A percentile compares a stretch with the other conserved stretches of the same genome.
phyloP scores from a whole-genome alignment of 176 grass and related monocot genomes.

The Panicum miliaceum region DNA sequence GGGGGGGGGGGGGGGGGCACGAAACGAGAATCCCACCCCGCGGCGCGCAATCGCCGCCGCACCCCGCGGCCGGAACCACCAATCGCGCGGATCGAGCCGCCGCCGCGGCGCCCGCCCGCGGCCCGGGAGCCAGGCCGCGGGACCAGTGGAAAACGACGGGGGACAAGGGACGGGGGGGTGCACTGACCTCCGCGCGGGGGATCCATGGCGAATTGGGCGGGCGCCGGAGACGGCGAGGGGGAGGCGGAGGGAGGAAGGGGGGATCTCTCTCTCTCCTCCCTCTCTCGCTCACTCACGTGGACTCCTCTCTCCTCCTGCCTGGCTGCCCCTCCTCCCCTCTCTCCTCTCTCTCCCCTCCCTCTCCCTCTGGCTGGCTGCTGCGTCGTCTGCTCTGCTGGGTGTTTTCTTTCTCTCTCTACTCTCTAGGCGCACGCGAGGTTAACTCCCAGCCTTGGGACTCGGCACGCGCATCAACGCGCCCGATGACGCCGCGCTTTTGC shows the following conservation, averaged over 20 bases:
- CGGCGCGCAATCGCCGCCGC: not conserved
- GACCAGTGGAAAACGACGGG: not conserved
- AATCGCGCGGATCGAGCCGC: slow-evolving; percentile 41
- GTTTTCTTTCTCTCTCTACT: not conserved
- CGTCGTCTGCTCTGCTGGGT: not conserved
- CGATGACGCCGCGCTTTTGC: slow-evolving; percentile 18
- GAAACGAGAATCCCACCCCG: not conserved
- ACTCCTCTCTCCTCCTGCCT: slow-evolving; percentile 24
- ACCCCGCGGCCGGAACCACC: not conserved
- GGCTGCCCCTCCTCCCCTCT: not conserved
- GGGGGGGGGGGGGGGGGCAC: no score
- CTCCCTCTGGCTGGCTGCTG: no score
- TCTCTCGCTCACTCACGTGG: slow-evolving; percentile 43
- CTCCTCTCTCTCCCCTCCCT: not conserved
- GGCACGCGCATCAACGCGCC: slow-evolving; percentile 45
- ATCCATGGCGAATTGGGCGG: slow-evolving; percentile 51
- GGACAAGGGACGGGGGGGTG: not conserved
- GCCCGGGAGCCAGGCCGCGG: not conserved
- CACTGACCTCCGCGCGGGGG: slow-evolving; percentile 52
- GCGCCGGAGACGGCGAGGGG: not conserved
- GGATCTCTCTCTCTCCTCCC: slow-evolving; percentile 40
- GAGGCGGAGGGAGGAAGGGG: not conserved
- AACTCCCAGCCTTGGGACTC: slow-evolving; percentile 42
- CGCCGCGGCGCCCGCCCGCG: not conserved
- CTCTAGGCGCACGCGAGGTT: slow-evolving; percentile 33